These are phyloP conservation scores for Cicer pinnatifidum DNA, from an alignment of 306 rosid species.

Conservation along the genomic window DNA sequence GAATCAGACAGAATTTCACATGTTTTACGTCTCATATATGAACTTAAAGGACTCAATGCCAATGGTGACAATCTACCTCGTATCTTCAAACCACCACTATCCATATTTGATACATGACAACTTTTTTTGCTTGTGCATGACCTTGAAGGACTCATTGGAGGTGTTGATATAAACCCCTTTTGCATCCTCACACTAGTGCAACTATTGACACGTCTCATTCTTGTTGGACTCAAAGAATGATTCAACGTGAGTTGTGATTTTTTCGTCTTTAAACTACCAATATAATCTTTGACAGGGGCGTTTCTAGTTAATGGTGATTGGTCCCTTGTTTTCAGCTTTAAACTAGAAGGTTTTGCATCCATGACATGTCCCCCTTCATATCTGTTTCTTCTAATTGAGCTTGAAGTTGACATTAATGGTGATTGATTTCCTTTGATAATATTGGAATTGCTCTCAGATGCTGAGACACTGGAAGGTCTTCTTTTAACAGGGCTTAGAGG, in stretches of 20 bases:
- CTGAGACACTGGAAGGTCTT: slow-evolving; percentile 45
- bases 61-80: slow-evolving; percentile 39
- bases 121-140: slow-evolving; percentile 13
- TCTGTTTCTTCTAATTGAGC: slow-evolving; percentile 41
- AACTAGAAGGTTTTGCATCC: slow-evolving; percentile 38
- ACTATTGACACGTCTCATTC: neutral
- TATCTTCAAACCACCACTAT: neutral
- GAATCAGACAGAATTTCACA: slow-evolving; percentile 21
- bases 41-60: slow-evolving; percentile 47
- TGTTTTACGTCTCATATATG: slow-evolving; percentile 24
- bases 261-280: slow-evolving; percentile 4
- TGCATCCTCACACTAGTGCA: slow-evolving; percentile 27
- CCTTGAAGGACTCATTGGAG: slow-evolving; percentile 34
- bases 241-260: slow-evolving; percentile 12
- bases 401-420: slow-evolving; percentile 9
- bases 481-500: slow-evolving; percentile 49
- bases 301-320: slow-evolving; percentile 24
- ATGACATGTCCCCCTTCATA: neutral
- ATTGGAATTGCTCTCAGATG: slow-evolving; percentile 44
- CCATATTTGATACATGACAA: slow-evolving; percentile 34
- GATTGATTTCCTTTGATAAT: slow-evolving; percentile 34
- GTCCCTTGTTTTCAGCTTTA: slow-evolving; percentile 25
- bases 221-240: slow-evolving; percentile 31
- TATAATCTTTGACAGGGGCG: neutral
- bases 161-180: slow-evolving; percentile 27